phyloP scores from a whole-genome alignment of 108 stramenopile genomes.

The Nitzschia palea region DNA sequence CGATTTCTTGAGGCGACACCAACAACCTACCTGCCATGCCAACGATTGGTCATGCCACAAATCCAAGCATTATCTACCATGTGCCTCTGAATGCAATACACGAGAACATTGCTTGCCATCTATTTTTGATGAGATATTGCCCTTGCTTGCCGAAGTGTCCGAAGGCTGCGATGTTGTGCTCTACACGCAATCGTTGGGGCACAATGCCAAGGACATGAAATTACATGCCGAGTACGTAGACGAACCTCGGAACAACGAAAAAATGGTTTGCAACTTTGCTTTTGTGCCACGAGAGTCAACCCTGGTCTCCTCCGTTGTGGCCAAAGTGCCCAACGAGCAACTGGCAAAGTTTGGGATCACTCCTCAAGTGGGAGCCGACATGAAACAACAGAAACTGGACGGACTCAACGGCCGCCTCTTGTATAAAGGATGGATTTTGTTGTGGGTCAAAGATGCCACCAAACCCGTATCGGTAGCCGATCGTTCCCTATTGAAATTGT shows the following conservation, averaged over 20 bases:
- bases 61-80: constrained; percentile 46
- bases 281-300: constrained; percentile 64
- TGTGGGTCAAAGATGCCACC: constrained; percentile 61
- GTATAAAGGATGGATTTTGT: constrained; percentile 63
- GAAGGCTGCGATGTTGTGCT: constrained; percentile 72
- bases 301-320: constrained; percentile 50
- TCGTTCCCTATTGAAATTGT: constrained; percentile 58
- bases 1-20: constrained; percentile 45
- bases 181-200: constrained; percentile 70
- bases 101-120: constrained; percentile 58
- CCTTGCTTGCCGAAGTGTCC: constrained; percentile 44
- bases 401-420: constrained; percentile 67
- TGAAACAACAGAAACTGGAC: constrained; percentile 27
- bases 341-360: constrained; percentile 46
- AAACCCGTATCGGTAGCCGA: constrained; percentile 43
- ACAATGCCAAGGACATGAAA: constrained; percentile 42
- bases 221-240: constrained; percentile 60
- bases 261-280: constrained; percentile 70
- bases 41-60: constrained; percentile 51
- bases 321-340: constrained; percentile 53
- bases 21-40: constrained; percentile 37
- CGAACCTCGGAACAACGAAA: constrained; percentile 41
- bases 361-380: constrained; percentile 7
- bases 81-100: constrained; percentile 70
- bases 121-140: constrained; percentile 55